Base-by-base conservation (phyloP, 495 filamentous ascomycete species). In the Aspergillus diversus region DNA sequence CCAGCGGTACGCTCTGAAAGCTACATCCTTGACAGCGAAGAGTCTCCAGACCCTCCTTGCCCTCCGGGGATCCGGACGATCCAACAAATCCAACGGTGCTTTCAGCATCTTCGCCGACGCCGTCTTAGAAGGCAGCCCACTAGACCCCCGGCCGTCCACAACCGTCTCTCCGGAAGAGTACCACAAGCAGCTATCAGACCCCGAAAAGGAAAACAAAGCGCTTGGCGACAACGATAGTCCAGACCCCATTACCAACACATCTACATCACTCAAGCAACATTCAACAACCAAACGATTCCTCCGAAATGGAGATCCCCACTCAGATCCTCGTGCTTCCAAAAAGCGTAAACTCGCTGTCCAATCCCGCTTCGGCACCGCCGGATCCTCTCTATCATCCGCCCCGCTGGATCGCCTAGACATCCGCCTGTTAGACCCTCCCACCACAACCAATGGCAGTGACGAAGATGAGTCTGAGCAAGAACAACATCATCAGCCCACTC, bases 81-180 rank as follows among this genome's bases (percentile, higher is more conserved):
- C 81, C 8, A 90, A 89, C 65, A 79, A 80, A 4, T 88, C 91
- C 4, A 85, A 84, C 7, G 92, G 91, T 1, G 91, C 89, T 9
- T 97, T 91, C 83, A 83, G 88, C 56, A 81, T 92, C 5, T 97
- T 95, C 66, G 84, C 87, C 4, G 87, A 90, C 59, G 83, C 85
- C 33, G 84, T 78, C 21, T 65, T 81, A 17, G 83, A 82, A 53
- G 83, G 83, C 50, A 86, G 80, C 31, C 87, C 87, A 27, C 63
- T 92, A 49, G 84, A 88, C 55, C 75, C 80, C 33, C 71, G 80
- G 65, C 77, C 72, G 8, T 68, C 77, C 12, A 72, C 71, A 34
- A 77, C 77, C 5, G 77, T 81, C 21, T 57, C 73, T 5, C 73
- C 77, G 21, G 74, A 86, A 43, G 77, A 80, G 55, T 69, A 80